A percentile compares a stretch with the other conserved stretches of the same genome.
phyloP scores from a whole-genome alignment of 345 rosid genomes.

The Zanthoxylum bungeanum region DNA sequence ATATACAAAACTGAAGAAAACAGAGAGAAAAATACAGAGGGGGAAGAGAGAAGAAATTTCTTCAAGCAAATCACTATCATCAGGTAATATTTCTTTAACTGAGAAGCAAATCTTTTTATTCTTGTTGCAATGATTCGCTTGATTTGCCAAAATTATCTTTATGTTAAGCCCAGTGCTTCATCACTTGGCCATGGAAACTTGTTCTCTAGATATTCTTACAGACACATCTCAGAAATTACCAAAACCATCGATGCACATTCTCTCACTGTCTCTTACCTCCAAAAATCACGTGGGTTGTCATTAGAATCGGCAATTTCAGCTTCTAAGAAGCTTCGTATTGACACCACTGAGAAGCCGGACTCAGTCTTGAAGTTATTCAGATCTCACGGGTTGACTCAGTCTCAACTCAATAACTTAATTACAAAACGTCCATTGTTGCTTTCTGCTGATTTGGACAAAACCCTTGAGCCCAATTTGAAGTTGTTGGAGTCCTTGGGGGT shows the following conservation, averaged over 20 bases:
- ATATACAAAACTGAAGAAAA: too few relatives aligned
- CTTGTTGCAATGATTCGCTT: neutral
- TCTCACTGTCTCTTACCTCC: neutral
- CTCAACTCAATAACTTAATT: conserved; percentile 1
- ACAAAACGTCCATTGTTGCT: neutral
- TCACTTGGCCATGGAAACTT: neutral
- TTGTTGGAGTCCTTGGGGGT: conserved; percentile 7
- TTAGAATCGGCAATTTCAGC: conserved; percentile 14
- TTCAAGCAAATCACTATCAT: neutral
- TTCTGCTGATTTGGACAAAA: neutral
- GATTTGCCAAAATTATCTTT: neutral
- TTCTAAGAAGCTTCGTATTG: conserved; percentile 9
- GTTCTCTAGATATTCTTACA: neutral
- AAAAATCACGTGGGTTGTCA: conserved; percentile 7
- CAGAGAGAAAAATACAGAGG: too few relatives aligned
- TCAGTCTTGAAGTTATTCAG: conserved; percentile 6
- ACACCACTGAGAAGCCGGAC: conserved; percentile 10
- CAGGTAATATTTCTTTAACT: conserved; percentile 1
- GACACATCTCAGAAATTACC: neutral
- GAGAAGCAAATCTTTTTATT: too few relatives aligned
- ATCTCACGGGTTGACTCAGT: neutral
- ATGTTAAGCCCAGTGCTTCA: neutral
- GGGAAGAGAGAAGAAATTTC: too few relatives aligned
- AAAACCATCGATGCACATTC: neutral
- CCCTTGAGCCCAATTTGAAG: neutral